phyloP scores from a whole-genome alignment of 169 alveolate genomes.

The Cyclospora cayetanensis region DNA sequence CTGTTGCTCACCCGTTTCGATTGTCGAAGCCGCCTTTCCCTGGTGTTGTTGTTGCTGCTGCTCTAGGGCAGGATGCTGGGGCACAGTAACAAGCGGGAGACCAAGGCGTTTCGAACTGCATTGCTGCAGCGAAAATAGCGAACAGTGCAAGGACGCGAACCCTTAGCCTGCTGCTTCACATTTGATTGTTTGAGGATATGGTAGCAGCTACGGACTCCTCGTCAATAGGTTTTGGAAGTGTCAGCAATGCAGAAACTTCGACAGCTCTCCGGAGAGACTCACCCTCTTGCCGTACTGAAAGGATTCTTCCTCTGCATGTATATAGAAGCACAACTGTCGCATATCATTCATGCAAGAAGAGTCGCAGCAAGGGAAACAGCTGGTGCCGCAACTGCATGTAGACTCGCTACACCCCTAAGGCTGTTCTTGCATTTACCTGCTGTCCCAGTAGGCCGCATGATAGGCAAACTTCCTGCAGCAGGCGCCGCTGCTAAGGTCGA shows the following conservation, averaged over 20 bases:
- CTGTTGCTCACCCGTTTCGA: constrained; percentile 12
- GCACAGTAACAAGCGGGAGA: not conserved
- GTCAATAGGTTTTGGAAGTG: too few species aligned
- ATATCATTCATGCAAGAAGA: not conserved
- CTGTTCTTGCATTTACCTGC: too few species aligned
- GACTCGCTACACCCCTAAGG: too few species aligned
- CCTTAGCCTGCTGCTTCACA: not conserved
- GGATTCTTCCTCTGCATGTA: not conserved
- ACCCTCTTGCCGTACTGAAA: not conserved
- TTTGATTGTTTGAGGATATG: not conserved
- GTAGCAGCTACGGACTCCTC: not conserved
- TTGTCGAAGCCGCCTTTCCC: not conserved
- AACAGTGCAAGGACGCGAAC: not conserved
- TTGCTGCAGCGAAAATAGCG: constrained; percentile 9
- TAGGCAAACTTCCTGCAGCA: too few species aligned
- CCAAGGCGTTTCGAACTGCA: not conserved
- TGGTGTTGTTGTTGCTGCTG: not conserved
- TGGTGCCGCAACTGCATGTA: too few species aligned
- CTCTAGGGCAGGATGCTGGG: not conserved
- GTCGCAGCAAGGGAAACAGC: too few species aligned
- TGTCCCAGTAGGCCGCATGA: too few species aligned
- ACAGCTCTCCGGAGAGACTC: not conserved
- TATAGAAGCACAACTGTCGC: not conserved
- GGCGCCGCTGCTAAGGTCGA: too few species aligned
- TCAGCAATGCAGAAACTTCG: not conserved